Base-by-base conservation (phyloP, 305 asterid genomes). In the Coffea humblotiana region DNA sequence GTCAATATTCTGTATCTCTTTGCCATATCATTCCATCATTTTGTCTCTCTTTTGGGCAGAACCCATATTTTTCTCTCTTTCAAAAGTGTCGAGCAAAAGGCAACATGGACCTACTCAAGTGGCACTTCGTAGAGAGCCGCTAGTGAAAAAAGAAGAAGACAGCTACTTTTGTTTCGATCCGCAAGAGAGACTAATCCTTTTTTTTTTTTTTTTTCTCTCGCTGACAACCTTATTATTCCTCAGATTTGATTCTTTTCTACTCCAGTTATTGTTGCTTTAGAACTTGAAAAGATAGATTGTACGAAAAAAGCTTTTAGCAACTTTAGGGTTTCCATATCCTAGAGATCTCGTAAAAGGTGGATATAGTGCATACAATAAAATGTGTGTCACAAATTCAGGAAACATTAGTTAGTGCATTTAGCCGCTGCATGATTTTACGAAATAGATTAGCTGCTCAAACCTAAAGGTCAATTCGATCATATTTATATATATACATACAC, bases 61-160 rank as follows among this genome's bases (percentile, higher is more conserved):
- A 37, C 56, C 69, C 68, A 6, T 16, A 32, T 27, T 48, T 68
- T 49, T 4, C 54, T 11, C 23, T 29, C 71, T 56, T 68, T 66
- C 70, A 12, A 23, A 80, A 74, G 70, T 66, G 75, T n/a, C 48
- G 60, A 71, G 77, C 82, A 56, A 70, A 76, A 15, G 60, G 70
- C 56, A 70, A 61, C 76, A 67, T 76, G 83, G 72, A 76, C 69
- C 75, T 29, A 75, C 82, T 78, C 82, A 79, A 71, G 37, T 76
- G 64, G 63, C 77, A 61, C 80, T 81, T 81, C 61, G 70, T 32
- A 71, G 76, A 68, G 71, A 56, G 66, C 58, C 37, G 63, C 79
- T 54, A 18, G 1, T 15, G 21, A 70, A 71, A 48, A 32, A 48
- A 32, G 74, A 74, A 27, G 60, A 74, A 63, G 69, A 52, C 29